Percentiles rank a stretch among this genome's conserved stretches.
phyloP scores from a whole-genome alignment of 106 monocot genomes.

The Posidonia australis region DNA sequence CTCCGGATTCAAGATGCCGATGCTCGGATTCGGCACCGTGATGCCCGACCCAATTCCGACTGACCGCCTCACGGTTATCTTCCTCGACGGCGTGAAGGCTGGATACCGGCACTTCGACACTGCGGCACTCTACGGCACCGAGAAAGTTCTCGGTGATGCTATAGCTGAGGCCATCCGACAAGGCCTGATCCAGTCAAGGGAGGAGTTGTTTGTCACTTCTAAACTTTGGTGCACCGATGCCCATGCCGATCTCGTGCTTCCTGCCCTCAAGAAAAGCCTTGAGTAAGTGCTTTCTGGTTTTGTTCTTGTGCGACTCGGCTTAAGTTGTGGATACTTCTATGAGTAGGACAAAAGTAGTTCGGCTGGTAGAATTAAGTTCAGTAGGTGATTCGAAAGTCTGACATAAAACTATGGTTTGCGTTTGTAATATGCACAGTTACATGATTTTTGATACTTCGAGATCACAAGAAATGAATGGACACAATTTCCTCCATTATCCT shows the following conservation, averaged over 20 bases:
- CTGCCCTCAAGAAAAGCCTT: slow-evolving; percentile 31
- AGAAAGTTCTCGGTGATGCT: slow-evolving; percentile 35
- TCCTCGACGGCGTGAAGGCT: slow-evolving; percentile 22
- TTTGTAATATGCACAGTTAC: no score
- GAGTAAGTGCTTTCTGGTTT: slow-evolving; percentile 5
- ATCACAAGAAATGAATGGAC: no score
- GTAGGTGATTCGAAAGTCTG: no score
- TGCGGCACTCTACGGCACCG: slow-evolving; percentile 27
- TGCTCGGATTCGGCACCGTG: slow-evolving; percentile 4
- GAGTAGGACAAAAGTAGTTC: no score
- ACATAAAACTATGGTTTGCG: background rate
- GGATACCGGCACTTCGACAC: slow-evolving; percentile 59
- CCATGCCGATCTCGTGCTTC: slow-evolving; percentile 36
- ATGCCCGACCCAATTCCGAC: background rate
- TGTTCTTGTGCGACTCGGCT: background rate
- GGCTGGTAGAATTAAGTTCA: no score
- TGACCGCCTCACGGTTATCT: background rate
- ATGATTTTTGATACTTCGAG: no score
- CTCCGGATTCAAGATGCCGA: slow-evolving; percentile 4
- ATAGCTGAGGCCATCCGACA: background rate
- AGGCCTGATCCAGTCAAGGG: slow-evolving; percentile 17
- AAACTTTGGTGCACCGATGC: slow-evolving; percentile 42
- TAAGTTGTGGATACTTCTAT: no score
- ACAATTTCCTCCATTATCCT: no score
- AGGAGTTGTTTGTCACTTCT: slow-evolving; percentile 51